phyloP scores from a whole-genome alignment of 1,284 basidiomycete species.

The Cutaneotrichosporon mucoides region DNA sequence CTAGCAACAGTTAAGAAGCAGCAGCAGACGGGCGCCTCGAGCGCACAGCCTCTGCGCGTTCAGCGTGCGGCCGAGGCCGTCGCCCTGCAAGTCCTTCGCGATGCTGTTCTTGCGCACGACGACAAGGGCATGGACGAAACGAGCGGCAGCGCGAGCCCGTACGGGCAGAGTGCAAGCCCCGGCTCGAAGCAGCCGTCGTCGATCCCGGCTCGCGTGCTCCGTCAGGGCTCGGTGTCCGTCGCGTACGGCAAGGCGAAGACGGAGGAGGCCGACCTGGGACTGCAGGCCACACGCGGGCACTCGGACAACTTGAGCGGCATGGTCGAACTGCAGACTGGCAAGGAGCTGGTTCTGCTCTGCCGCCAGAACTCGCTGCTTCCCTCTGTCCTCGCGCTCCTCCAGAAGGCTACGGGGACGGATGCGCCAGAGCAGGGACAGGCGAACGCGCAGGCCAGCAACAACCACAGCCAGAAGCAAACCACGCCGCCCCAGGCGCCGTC shows the following conservation, averaged over 20 bases:
- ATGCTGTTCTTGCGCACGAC: slow-evolving; percentile 60
- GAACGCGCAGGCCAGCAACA: neutral
- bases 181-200: neutral
- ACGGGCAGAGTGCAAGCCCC: neutral
- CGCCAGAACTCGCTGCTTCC: slow-evolving; percentile 48
- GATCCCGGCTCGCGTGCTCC: neutral
- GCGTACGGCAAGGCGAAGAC: slow-evolving; percentile 22
- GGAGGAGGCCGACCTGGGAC: slow-evolving; percentile 25
- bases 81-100: slow-evolving; percentile 74
- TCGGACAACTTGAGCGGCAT: neutral
- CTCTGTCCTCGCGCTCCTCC: slow-evolving; percentile 41
- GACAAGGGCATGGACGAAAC: neutral
- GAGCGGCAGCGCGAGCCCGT: neutral
- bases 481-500: too few species aligned
- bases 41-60: slow-evolving; percentile 12
- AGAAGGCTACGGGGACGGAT: slow-evolving; percentile 12
- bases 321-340: slow-evolving; percentile 36
- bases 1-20: slow-evolving; percentile 64
- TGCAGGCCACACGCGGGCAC: slow-evolving; percentile 13
- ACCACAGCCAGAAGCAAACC: too few species aligned
- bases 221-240: slow-evolving; percentile 24
- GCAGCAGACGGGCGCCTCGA: slow-evolving; percentile 10
- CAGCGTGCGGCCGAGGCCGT: slow-evolving; percentile 64
- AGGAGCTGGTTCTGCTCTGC: slow-evolving; percentile 47
- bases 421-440: neutral